Evolutionary conservation across 257 asterid species (phyloP), one percentile per base, ranked within the genome.

Genomic region (Fraxinus quadrangulata): DNA sequence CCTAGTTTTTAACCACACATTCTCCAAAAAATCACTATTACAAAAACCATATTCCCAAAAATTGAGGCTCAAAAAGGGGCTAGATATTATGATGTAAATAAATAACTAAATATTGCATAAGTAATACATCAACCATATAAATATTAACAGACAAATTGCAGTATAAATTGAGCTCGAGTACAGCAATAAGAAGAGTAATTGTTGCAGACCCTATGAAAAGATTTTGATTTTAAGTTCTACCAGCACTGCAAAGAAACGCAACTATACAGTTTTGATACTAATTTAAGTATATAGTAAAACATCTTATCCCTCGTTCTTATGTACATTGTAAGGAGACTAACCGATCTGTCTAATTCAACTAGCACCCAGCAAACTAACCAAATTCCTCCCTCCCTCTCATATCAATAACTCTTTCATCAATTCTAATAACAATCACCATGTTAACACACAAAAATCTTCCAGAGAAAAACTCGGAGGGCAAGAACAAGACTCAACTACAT

Each of bases 101-200:
- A 78, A 74, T 69, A 78, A 30, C 49, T 47, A 72, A 65, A 73
- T 30, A 61, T 7, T 39, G 13, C 81, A 30, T 42, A 33, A 39
- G 49, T 7, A 59, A 63, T 67, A 34, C 39, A 51, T 45, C 42
- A 51, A 67, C 51, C 31, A 77, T 75, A 42, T 30, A 4, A 11
- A 21, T 68, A 74, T 21, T 16, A 24, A 45, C 23, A 67, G 72
- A 23, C 34, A 61, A 69, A 19, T 72, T 31, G 68, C 63, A 80
- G 51, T 72, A 36, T 8, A 42, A 26, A 56, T 17, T 56, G 66
- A n/a, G 66, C 26, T 4, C n/a, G 8, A 47, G 59, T 14, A 4
- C 59, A 1, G n/a, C 23, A 54, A n/a, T n/a, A 54, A 54, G 56
- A 47, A 54, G 24, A 51, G 61, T 13, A 51, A 51, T 8, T 40